Base-by-base conservation (phyloP, 352 stramenopile species). In the Pythium volutum region DNA sequence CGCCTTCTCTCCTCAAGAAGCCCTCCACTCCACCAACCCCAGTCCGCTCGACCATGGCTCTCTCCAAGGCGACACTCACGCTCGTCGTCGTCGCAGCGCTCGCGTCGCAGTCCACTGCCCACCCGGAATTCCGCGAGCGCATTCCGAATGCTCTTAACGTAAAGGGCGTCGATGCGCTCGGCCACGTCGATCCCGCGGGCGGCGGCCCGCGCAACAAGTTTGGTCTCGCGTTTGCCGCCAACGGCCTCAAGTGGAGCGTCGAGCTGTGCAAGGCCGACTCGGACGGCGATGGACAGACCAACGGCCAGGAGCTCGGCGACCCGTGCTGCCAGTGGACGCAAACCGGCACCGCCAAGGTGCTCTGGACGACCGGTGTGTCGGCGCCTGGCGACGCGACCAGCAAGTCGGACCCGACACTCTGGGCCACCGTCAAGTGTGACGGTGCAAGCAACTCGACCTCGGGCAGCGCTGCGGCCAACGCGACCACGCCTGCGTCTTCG, bases 291-390 rank as follows among this genome's bases (percentile, higher is more conserved):
- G 62, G 62, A 53, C 69, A 71, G 23, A 87, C 73, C 38, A 89
- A 89, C 63, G 79, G 79, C 39, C 57, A 69, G 41, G 62, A 69
- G 41, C 54, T 69, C n/a, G 62, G 62, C 18, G 62, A 69, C 38
- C 62, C 62, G 29, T 69, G 62, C 48, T 69, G 62, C 34, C 34
- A 62, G 47, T 69, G 62, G 62, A 41, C 47, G n/a, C 20, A 62
- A 5, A 46, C 23, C 42, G 23, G 27, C 10, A 71, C 62, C 10
- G 48, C 47, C 22, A 68, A 58, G 36, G 25, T 59, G n/a, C 15
- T 46, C n/a, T 74, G 67, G 64, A 64, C 43, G 22, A 69, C 41
- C 3, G 67, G 67, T 11, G 59, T 75, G 9, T 75, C 67, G 33
- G 46, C 67, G 20, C 64, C 60, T 9, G 69, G 64, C 18, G 59